These are phyloP conservation scores for Penicillium desertorum DNA, from an alignment of 495 filamentous ascomycete species.

Conservation along the genomic window DNA sequence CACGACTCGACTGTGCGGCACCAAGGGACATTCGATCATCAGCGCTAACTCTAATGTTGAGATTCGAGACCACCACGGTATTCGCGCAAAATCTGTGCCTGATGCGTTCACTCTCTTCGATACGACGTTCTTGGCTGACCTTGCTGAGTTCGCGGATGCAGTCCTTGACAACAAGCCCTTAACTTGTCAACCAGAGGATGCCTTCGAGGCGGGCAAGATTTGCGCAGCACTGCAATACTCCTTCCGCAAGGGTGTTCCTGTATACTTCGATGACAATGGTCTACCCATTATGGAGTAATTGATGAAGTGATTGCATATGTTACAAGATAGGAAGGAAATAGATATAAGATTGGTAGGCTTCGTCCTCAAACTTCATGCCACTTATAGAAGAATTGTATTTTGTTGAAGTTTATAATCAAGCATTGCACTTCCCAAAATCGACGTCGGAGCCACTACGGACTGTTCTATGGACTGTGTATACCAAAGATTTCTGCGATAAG, in stretches of 20 bases:
- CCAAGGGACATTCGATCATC: conserved; percentile 22
- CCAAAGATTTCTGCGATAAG: background rate
- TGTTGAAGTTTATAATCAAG: conserved; percentile 1
- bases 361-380: background rate
- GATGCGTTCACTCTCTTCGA: conserved; percentile 23
- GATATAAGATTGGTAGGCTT: background rate
- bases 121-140: conserved; percentile 17
- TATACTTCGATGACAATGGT: conserved; percentile 20
- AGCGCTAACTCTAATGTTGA: conserved; percentile 22
- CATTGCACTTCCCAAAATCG: background rate
- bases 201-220: conserved; percentile 22
- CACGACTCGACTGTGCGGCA: conserved; percentile 20
- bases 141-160: conserved; percentile 21
- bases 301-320: conserved; percentile 4
- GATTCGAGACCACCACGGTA: conserved; percentile 18
- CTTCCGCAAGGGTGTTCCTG: conserved; percentile 19
- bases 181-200: conserved; percentile 22
- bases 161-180: conserved; percentile 20
- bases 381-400: background rate
- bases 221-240: conserved; percentile 22
- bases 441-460: background rate
- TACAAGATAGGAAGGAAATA: background rate
- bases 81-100: conserved; percentile 19
- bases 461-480: background rate
- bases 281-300: conserved; percentile 18